Percentiles rank a stretch among this genome's conserved stretches.
These are phyloP conservation scores for Talaromyces sp. DNA, from an alignment of 2,329 filamentous ascomycete species.

Conservation along the genomic window DNA sequence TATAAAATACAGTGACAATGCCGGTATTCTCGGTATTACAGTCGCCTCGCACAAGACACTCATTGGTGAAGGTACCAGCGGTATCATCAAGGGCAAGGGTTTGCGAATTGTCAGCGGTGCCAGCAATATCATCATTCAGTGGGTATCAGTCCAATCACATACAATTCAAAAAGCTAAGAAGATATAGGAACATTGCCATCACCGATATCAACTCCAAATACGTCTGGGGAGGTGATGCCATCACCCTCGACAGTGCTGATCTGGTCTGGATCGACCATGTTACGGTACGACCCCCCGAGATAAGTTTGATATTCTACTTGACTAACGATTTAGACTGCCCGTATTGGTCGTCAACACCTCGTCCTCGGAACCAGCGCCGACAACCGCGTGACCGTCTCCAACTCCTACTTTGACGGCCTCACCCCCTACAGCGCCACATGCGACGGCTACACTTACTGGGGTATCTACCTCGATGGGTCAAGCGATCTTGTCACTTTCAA, in stretches of 20 bases:
- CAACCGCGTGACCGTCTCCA: constrained; percentile 58
- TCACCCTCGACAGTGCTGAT: constrained; percentile 49
- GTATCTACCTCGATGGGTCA: constrained; percentile 55
- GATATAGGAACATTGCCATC: constrained; percentile 49
- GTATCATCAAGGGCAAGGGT: constrained; percentile 58
- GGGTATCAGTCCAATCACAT: background rate
- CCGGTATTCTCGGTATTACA: constrained; percentile 49
- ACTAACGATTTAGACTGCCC: constrained; percentile 44
- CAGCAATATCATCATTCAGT: constrained; percentile 58
- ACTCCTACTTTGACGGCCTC: constrained; percentile 57
- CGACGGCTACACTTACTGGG: constrained; percentile 60
- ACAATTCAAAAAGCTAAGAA: background rate
- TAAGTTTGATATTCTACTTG: background rate
- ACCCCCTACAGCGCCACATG: constrained; percentile 56
- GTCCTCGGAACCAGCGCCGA: constrained; percentile 55
- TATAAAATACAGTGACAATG: constrained; percentile 42
- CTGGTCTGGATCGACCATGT: constrained; percentile 53
- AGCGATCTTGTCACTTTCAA: constrained; percentile 57
- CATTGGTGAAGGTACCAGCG: constrained; percentile 51
- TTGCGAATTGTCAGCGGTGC: constrained; percentile 47
- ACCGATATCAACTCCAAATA: constrained; percentile 56
- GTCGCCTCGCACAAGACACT: constrained; percentile 58
- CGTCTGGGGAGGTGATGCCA: constrained; percentile 60
- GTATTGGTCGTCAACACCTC: constrained; percentile 59
- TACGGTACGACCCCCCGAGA: constrained; percentile 26